Conservation (phyloP, 768 basidiomycete genomes). For the Trametes villosa region DNA sequence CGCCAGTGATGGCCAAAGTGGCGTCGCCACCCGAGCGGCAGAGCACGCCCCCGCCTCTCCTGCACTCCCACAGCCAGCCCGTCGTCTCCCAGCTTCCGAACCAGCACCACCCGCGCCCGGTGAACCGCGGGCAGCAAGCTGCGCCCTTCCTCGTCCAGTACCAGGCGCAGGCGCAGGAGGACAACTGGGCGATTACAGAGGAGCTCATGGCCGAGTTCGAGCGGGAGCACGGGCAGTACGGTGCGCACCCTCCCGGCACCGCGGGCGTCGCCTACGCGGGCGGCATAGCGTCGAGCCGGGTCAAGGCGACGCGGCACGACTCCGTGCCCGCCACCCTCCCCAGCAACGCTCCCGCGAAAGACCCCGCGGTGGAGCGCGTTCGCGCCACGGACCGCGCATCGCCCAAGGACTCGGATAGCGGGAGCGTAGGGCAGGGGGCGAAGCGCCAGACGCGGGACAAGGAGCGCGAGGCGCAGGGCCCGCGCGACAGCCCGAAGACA, state of each 20-base stretch:
- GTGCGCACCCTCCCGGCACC: slow-evolving; percentile 41
- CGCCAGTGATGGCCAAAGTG: slow-evolving; percentile 39
- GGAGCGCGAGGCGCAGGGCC: slow-evolving; percentile 26
- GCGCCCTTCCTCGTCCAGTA: slow-evolving; percentile 62
- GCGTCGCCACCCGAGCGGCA: slow-evolving; percentile 42
- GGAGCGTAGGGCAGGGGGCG: slow-evolving; percentile 23
- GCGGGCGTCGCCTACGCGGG: slow-evolving; percentile 53
- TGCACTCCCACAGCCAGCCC: slow-evolving; percentile 37
- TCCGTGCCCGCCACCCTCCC: slow-evolving; percentile 46
- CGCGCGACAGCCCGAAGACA: slow-evolving; percentile 45
- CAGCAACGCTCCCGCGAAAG: slow-evolving; percentile 35
- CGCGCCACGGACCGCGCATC: slow-evolving; percentile 56
- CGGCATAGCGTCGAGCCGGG: slow-evolving; percentile 45
- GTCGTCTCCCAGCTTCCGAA: slow-evolving; percentile 34
- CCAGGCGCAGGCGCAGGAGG: slow-evolving; percentile 54
- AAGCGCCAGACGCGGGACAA: slow-evolving; percentile 32
- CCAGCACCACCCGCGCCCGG: slow-evolving; percentile 66
- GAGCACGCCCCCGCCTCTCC: slow-evolving; percentile 49
- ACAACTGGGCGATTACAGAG: slow-evolving; percentile 69
- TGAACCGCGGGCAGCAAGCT: slow-evolving; percentile 57
- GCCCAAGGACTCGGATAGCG: slow-evolving; percentile 55
- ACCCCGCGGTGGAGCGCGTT: slow-evolving; percentile 57
- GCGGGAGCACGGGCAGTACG: slow-evolving; percentile 63
- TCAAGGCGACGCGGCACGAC: slow-evolving; percentile 27
- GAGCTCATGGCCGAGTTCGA: slow-evolving; percentile 76